Evolutionary conservation across 2,329 filamentous ascomycete species (phyloP), one percentile per base, ranked within the genome.

Genomic region (Monilinia polystroma): DNA sequence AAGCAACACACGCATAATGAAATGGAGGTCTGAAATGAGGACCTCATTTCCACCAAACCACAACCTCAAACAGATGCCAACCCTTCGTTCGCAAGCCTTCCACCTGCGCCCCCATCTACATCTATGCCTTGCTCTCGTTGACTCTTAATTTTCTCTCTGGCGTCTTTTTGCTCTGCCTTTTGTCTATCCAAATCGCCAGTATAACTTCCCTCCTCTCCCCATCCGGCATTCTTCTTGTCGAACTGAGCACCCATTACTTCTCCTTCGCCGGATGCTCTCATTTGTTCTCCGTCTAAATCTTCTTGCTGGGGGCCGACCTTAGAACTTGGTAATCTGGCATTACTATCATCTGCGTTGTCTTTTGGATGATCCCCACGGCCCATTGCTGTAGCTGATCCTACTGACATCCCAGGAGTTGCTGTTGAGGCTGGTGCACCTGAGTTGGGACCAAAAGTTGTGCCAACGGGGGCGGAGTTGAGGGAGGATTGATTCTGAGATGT

Each of bases 231-330:
- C 68, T 73, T 75, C 70, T 77, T 77, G 57, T 75, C 59, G 16
- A 75, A 67, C 51, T 76, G 75, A 26, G 72, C 74, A 60, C 70
- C 52, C 73, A 76, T 75, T 8, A 75, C 71, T 23, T 75, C 66
- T 68, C 75, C 74, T 67, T 76, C 74, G 26, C 72, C 73, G 1
- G 70, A 16, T n/a, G 71, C 71, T 26, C 70, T 49, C 73, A 75
- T 75, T 64, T 75, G 71, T 35, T 76, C 75, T n/a, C 74, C 74
- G 4, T 76, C 70, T 1, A 76, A 65, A 66, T 76, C 75, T 54
- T 75, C 75, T 11, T 75, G 67, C 59, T 74, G 75, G 26, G 72
- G 72, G 32, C 75, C 75, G 16, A 73, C 16, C 60, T 71, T 72
- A 2, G 70, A 70, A 11, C 67, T 66, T n/a, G 74, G 66, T 5